A percentile compares a stretch with the other conserved stretches of the same genome.
These are phyloP conservation scores for Sindora glabra DNA, from an alignment of 306 rosid species.

Conservation along the genomic window DNA sequence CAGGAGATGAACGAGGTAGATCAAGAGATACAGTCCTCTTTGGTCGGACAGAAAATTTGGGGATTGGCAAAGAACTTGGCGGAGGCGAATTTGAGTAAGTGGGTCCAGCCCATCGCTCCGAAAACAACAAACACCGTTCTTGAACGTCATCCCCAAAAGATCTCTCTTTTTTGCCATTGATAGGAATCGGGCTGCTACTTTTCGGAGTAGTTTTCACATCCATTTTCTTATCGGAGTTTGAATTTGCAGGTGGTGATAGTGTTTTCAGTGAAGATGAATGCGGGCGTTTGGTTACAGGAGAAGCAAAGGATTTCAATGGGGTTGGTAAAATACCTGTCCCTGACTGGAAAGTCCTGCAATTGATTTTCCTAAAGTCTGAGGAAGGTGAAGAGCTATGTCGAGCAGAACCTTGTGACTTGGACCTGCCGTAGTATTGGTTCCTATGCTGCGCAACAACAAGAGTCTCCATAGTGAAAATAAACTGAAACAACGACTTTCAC, in stretches of 20 bases:
- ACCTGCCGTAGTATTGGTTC: conserved; percentile 42
- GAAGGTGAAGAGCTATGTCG: conserved; percentile 41
- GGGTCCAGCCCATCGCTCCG: conserved; percentile 98
- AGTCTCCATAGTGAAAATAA: conserved; percentile 77
- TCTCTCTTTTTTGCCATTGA: conserved; percentile 21
- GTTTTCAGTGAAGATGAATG: conserved; percentile 35
- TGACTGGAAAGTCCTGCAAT: conserved; percentile 69
- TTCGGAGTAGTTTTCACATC: conserved; percentile 3
- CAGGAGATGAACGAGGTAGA: conserved; percentile 41
- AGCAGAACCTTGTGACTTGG: conserved; percentile 37
- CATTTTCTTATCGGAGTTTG: conserved; percentile 19
- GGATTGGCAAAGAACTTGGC: conserved; percentile 85
- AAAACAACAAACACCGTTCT: conserved; percentile 32
- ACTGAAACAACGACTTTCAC: conserved; percentile 7
- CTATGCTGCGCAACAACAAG: conserved; percentile 70
- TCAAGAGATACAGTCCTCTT: conserved; percentile 66
- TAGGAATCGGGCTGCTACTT: conserved; percentile 61
- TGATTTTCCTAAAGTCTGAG: conserved; percentile 41
- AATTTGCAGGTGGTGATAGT: conserved; percentile 20
- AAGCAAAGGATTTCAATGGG: conserved; percentile 35
- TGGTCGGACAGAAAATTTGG: conserved; percentile 58
- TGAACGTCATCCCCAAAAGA: conserved; percentile 26
- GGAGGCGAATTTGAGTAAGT: conserved; percentile 93
- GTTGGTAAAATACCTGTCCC: conserved; percentile 58
- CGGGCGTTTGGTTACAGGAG: conserved; percentile 29